A percentile compares a stretch with the other conserved stretches of the same genome.
These are phyloP conservation scores for Juglanconis oblonga DNA, from an alignment of 2,329 filamentous ascomycete genomes.

Conservation along the genomic window DNA sequence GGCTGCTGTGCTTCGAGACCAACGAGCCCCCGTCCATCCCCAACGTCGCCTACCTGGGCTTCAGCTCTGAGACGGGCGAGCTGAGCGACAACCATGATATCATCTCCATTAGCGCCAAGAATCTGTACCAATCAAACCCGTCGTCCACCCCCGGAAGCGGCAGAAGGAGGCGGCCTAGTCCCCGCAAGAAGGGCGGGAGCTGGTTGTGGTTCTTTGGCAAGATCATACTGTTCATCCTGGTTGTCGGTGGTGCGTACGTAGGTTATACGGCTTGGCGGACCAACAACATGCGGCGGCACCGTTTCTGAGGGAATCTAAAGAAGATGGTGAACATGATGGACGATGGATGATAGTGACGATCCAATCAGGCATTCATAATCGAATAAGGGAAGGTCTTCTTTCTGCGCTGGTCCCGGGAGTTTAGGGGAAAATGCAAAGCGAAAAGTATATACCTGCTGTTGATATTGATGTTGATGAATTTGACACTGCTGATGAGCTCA, in stretches of 20 bases:
- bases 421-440: conserved; percentile 7
- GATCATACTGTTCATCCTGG: conserved; percentile 70
- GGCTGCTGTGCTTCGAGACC: conserved; percentile 84
- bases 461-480: neutral
- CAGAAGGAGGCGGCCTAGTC: conserved; percentile 33
- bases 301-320: conserved; percentile 41
- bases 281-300: conserved; percentile 56
- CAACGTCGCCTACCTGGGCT: conserved; percentile 69
- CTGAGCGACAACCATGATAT: conserved; percentile 98
- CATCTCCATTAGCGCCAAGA: conserved; percentile 79
- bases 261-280: conserved; percentile 82
- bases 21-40: conserved; percentile 73
- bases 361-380: neutral
- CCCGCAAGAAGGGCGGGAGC: conserved; percentile 45
- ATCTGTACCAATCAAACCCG: conserved; percentile 71
- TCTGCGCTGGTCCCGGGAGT: conserved; percentile 14
- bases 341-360: neutral
- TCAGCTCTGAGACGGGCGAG: conserved; percentile 90
- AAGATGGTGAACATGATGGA: neutral
- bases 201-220: conserved; percentile 73
- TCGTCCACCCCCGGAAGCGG: conserved; percentile 38
- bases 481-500: neutral
- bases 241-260: conserved; percentile 72
- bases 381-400: neutral
- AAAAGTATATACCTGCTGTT: conserved; percentile 12